These are phyloP conservation scores for Rhizophagus prolifer DNA, from an alignment of 192 early-diverging fungal species.

Conservation along the genomic window DNA sequence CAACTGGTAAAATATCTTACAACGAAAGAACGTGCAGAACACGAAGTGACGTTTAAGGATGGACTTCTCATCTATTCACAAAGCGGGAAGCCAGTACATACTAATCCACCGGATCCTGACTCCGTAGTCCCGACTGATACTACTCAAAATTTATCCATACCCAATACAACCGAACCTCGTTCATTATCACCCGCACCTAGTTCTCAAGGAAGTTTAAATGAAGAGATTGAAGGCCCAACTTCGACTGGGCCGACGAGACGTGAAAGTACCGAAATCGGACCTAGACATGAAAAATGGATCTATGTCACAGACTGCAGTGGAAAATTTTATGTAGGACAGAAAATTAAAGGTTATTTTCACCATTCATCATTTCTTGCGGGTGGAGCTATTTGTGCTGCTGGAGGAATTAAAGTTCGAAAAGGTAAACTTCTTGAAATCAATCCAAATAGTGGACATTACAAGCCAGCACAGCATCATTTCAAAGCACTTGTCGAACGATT, in stretches of 20 bases:
- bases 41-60: slow-evolving; percentile 35
- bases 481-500: slow-evolving; percentile 31
- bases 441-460: slow-evolving; percentile 47
- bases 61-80: slow-evolving; percentile 36
- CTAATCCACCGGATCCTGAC: slow-evolving; percentile 20
- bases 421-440: slow-evolving; percentile 43
- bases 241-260: no score
- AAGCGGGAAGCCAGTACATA: slow-evolving; percentile 37
- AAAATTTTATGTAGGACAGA: slow-evolving; percentile 39
- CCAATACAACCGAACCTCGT: neutral
- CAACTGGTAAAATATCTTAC: slow-evolving; percentile 39
- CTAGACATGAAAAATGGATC: slow-evolving; percentile 34
- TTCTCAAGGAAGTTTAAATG: neutral
- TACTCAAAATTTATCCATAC: neutral
- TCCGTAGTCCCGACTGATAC: no score
- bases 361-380: slow-evolving; percentile 46
- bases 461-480: slow-evolving; percentile 42
- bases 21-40: slow-evolving; percentile 36
- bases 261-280: neutral
- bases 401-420: slow-evolving; percentile 36
- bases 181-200: neutral
- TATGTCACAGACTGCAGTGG: slow-evolving; percentile 41
- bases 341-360: slow-evolving; percentile 45
- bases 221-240: slow-evolving; percentile 26
- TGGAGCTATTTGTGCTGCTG: slow-evolving; percentile 40